A percentile compares a stretch with the other conserved stretches of the same genome.
Evolutionary conservation across 176 grass and related monocot species (phyloP).

Genomic region (Poa pratensis): DNA sequence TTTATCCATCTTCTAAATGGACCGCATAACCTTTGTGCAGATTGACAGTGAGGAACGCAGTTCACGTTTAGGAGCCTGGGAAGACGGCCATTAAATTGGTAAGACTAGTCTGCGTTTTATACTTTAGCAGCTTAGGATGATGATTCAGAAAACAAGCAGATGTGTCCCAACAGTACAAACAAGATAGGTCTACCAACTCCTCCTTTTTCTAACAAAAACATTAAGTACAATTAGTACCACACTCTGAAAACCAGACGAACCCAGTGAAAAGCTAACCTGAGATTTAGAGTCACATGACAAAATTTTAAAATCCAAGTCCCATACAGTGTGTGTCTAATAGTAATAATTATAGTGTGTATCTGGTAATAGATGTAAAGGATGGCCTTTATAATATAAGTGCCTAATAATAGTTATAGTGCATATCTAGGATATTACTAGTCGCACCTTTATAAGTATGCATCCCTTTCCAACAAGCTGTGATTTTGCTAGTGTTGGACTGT

Average conservation of each 20-base stretch:
- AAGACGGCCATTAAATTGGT: neutral
- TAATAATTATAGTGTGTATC: neutral
- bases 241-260: constrained; percentile 19
- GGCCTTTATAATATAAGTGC: neutral
- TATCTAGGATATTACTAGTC: neutral
- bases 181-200: constrained; percentile 6
- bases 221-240: neutral
- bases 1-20: constrained; percentile 32
- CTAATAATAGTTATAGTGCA: neutral
- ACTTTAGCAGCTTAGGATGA: constrained; percentile 10
- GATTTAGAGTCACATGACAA: neutral
- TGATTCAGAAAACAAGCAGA: constrained; percentile 7
- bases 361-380: neutral
- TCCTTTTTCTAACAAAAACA: neutral
- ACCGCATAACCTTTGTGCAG: neutral
- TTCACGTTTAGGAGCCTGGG: neutral
- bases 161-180: constrained; percentile 6
- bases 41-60: constrained; percentile 1
- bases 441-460: neutral
- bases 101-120: neutral
- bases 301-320: neutral
- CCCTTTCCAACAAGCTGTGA: neutral
- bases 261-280: neutral
- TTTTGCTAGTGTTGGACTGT: neutral
- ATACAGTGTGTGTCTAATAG: neutral